A percentile compares a stretch with the other conserved stretches of the same genome.
Evolutionary conservation across 352 stramenopile species (phyloP).

Genomic region (Globisporangium spiculum): DNA sequence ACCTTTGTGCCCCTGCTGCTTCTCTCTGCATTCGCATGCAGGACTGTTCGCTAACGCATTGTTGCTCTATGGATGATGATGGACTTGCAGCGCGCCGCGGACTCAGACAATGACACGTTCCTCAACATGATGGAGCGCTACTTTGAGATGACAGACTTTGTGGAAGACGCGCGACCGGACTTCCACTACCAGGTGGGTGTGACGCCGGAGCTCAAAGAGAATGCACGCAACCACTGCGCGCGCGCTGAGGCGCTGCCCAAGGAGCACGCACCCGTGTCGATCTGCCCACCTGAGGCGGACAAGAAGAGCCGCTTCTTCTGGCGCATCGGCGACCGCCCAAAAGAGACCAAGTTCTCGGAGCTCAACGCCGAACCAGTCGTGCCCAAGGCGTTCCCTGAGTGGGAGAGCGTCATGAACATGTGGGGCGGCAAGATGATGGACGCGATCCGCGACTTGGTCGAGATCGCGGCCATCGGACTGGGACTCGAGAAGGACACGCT

Average conservation of each 20-base stretch:
- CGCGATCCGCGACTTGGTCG: constrained; percentile 76
- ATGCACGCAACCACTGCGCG: constrained; percentile 81
- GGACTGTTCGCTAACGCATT: background rate
- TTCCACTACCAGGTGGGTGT: constrained; percentile 89
- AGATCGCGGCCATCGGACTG: constrained; percentile 87
- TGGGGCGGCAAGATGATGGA: constrained; percentile 90
- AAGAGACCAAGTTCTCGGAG: constrained; percentile 75
- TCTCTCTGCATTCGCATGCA: too few species aligned
- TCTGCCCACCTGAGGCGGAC: constrained; percentile 88
- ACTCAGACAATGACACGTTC: constrained; percentile 83
- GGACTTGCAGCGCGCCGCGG: constrained; percentile 43
- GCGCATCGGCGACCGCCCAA: constrained; percentile 81
- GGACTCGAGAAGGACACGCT: constrained; percentile 80
- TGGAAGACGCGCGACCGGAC: constrained; percentile 85
- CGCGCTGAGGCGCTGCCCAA: constrained; percentile 48
- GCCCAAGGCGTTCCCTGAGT: constrained; percentile 83
- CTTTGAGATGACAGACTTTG: constrained; percentile 87
- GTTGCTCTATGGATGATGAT: background rate
- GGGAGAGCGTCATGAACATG: constrained; percentile 87
- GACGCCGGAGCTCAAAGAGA: constrained; percentile 84
- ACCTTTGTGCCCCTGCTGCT: background rate
- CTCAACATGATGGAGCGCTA: constrained; percentile 94
- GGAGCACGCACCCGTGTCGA: constrained; percentile 67
- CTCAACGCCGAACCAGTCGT: constrained; percentile 89
- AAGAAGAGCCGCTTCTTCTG: constrained; percentile 96